These are phyloP conservation scores for Emmonsiellopsis sp. DNA, from an alignment of 2,329 filamentous ascomycete species.

Conservation along the genomic window DNA sequence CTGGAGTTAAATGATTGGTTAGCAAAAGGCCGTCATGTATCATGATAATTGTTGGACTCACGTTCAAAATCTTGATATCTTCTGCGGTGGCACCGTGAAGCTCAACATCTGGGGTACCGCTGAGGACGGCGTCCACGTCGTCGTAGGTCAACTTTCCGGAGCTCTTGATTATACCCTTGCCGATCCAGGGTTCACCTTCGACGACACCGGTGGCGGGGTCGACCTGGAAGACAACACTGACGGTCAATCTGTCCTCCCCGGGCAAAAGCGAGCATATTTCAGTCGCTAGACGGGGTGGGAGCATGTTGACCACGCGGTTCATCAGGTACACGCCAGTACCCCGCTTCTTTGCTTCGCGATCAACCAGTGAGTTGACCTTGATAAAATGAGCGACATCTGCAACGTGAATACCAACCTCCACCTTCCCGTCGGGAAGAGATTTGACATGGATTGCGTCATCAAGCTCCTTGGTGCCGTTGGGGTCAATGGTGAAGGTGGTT, in stretches of 20 bases:
- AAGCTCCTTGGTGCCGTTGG: constrained; percentile 76
- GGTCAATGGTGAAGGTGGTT: constrained; percentile 83
- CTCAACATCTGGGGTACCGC: constrained; percentile 51
- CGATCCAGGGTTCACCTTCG: constrained; percentile 87
- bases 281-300: constrained; percentile 73
- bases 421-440: constrained; percentile 67
- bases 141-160: constrained; percentile 73
- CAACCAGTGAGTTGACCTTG: constrained; percentile 88
- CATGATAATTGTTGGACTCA: constrained; percentile 29
- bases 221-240: constrained; percentile 89
- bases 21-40: neutral
- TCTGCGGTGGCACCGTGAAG: constrained; percentile 59
- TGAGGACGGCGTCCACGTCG: constrained; percentile 75
- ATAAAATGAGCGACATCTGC: constrained; percentile 94
- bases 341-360: constrained; percentile 95
- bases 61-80: constrained; percentile 70
- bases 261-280: constrained; percentile 83
- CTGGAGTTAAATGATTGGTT: constrained; percentile 25
- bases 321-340: constrained; percentile 92
- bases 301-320: constrained; percentile 77
- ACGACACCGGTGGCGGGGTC: constrained; percentile 71
- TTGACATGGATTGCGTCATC: constrained; percentile 93
- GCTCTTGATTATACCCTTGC: constrained; percentile 89
- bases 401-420: constrained; percentile 92
- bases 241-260: constrained; percentile 78